phyloP scores from a whole-genome alignment of 2,329 filamentous ascomycete species.

The Venturia asperata region DNA sequence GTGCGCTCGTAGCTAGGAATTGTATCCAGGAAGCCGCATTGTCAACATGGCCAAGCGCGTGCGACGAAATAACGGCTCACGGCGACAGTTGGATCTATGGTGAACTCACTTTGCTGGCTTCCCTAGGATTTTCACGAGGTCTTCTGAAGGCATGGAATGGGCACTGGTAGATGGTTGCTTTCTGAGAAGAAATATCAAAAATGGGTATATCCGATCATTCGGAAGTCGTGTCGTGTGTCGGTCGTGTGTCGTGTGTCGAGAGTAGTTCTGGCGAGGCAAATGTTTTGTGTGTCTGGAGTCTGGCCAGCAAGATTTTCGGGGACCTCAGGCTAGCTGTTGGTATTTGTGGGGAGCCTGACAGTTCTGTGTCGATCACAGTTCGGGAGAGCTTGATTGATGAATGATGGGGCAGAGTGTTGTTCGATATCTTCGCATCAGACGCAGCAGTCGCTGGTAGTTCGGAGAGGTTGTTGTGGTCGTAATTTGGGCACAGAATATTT shows the following conservation, averaged over 20 bases:
- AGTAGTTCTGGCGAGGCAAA: not conserved
- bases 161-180: not conserved
- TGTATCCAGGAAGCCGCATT: not conserved
- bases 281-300: conserved; percentile 6
- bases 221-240: not conserved
- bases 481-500: no score
- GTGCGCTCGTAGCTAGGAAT: not conserved
- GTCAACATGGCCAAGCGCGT: conserved; percentile 1
- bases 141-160: conserved; percentile 71
- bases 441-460: conserved; percentile 7
- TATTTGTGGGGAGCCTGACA: not conserved
- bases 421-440: not conserved
- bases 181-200: not conserved
- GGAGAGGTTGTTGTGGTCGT: not conserved
- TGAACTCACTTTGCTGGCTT: conserved; percentile 73
- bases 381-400: not conserved
- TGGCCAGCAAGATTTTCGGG: not conserved
- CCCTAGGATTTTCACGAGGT: conserved; percentile 78
- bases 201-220: conserved; percentile 13
- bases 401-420: not conserved
- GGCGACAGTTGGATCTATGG: not conserved
- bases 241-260: not conserved
- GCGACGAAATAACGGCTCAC: not conserved
- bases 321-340: not conserved
- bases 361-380: no score